Evolutionary conservation across 2,329 filamentous ascomycete species (phyloP).

Genomic region (Ustilaginoidea virens): DNA sequence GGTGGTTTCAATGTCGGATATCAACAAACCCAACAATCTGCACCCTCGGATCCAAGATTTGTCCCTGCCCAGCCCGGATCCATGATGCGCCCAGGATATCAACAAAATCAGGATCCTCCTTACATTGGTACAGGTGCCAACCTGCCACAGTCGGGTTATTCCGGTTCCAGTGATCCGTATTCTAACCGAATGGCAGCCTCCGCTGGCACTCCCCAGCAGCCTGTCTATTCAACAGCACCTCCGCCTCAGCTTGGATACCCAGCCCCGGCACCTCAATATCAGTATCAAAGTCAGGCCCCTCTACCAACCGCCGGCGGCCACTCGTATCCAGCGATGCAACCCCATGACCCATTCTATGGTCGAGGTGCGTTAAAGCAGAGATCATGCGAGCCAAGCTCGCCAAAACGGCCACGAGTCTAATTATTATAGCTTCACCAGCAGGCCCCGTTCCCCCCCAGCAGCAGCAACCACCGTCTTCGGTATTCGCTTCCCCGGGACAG

Average conservation of each 20-base stretch:
- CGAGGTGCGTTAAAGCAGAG: conserved; percentile 38
- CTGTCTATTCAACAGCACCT: conserved; percentile 17
- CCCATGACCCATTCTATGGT: conserved; percentile 38
- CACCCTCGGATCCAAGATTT: conserved; percentile 19
- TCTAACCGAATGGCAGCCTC: conserved; percentile 14
- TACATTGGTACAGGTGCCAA: conserved; percentile 23
- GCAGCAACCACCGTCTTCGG: conserved; percentile 14
- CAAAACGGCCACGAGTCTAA: conserved; percentile 18
- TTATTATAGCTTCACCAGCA: conserved; percentile 37
- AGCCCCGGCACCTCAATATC: conserved; percentile 14
- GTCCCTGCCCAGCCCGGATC: conserved; percentile 12
- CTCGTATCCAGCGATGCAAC: conserved; percentile 20
- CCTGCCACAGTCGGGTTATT: conserved; percentile 13
- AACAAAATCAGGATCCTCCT: conserved; percentile 14
- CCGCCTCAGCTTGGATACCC: conserved; percentile 17
- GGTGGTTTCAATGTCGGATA: conserved; percentile 16
- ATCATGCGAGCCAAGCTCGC: conserved; percentile 5
- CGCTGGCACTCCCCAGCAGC: conserved; percentile 15
- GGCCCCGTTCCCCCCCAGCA: conserved; percentile 20
- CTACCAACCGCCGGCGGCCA: conserved; percentile 11
- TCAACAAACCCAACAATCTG: conserved; percentile 16
- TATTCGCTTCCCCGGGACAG: conserved; percentile 28
- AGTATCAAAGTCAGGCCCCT: conserved; percentile 21
- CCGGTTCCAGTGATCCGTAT: conserved; percentile 15
- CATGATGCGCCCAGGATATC: conserved; percentile 17